Conservation (phyloP, 768 basidiomycete genomes). For the Boletus rubescentipes region DNA sequence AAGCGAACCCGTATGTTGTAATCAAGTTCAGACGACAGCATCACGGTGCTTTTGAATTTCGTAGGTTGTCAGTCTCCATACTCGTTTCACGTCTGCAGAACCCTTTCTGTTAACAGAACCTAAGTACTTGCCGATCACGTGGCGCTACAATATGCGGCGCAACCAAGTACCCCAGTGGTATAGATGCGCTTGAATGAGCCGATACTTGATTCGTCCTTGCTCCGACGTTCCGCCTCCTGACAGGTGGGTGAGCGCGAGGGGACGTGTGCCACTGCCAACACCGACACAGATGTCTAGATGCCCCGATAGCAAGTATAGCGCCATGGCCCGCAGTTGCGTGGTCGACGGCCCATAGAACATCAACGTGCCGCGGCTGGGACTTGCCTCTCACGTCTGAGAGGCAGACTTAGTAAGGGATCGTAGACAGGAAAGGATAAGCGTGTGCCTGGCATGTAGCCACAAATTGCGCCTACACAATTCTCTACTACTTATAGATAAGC, state of each 20-base stretch:
- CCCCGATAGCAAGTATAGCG: constrained; percentile 20
- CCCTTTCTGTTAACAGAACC: constrained; percentile 22
- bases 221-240: constrained; percentile 12
- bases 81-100: constrained; percentile 25
- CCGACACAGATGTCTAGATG: constrained; percentile 2
- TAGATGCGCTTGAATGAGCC: not conserved
- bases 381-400: constrained; percentile 14
- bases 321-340: not conserved
- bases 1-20: constrained; percentile 14
- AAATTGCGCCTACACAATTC: constrained; percentile 3
- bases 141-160: constrained; percentile 7
- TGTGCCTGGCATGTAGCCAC: constrained; percentile 19
- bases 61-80: constrained; percentile 25
- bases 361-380: constrained; percentile 1
- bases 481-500: constrained; percentile 8
- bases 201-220: not conserved
- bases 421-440: constrained; percentile 9
- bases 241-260: constrained; percentile 4
- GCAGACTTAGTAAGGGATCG: constrained; percentile 3
- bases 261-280: constrained; percentile 8
- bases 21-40: constrained; percentile 3
- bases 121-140: constrained; percentile 33
- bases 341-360: constrained; percentile 15
- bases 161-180: not conserved
- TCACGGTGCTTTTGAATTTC: constrained; percentile 13